A percentile compares a stretch with the other conserved stretches of the same genome.
phyloP scores from a whole-genome alignment of 805 yeast species.

The Pichia gijzeniarum region DNA sequence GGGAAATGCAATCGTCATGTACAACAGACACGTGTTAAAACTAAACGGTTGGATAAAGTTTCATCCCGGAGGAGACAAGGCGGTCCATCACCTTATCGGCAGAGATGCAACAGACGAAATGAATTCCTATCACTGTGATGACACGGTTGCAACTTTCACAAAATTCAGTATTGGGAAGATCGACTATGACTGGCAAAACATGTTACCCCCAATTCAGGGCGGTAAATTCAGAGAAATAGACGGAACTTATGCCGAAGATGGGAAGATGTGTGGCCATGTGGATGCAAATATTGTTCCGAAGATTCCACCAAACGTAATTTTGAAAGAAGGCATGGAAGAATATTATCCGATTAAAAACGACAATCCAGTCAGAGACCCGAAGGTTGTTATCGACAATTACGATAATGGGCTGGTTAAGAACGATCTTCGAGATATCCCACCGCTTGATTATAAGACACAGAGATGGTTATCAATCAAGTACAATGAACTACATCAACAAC shows the following conservation, averaged over 20 bases:
- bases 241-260: constrained; percentile 11
- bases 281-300: constrained; percentile 40
- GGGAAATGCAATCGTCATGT: constrained; percentile 69
- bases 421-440: constrained; percentile 56
- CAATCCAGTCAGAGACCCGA: constrained; percentile 47
- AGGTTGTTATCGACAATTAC: constrained; percentile 44
- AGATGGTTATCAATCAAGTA: constrained; percentile 48
- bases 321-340: constrained; percentile 32
- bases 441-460: constrained; percentile 66
- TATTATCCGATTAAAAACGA: constrained; percentile 30
- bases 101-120: constrained; percentile 89
- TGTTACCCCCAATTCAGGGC: constrained; percentile 87
- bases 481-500: constrained; percentile 47
- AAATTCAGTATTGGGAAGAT: constrained; percentile 62
- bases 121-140: constrained; percentile 71
- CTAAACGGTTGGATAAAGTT: constrained; percentile 62
- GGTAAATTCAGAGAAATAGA: constrained; percentile 39
- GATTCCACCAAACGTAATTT: constrained; percentile 43
- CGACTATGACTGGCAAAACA: constrained; percentile 60
- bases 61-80: constrained; percentile 90
- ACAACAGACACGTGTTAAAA: constrained; percentile 51
- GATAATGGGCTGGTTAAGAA: constrained; percentile 48
- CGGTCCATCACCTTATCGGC: constrained; percentile 79
- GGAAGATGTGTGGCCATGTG: constrained; percentile 35
- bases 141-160: constrained; percentile 45